phyloP scores from a whole-genome alignment of 805 yeast species.

The Candida wancherniae region DNA sequence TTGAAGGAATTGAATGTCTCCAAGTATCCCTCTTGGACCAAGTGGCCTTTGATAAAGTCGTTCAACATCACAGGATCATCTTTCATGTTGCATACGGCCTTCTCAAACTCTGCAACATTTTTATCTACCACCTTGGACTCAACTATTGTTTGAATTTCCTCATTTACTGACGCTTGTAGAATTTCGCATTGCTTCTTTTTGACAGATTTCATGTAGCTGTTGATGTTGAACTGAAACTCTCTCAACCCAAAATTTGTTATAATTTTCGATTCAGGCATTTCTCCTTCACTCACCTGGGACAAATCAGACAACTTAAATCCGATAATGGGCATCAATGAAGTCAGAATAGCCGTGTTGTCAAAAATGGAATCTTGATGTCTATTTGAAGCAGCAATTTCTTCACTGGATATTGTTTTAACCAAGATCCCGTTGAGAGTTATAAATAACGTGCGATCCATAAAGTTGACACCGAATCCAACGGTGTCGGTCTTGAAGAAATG shows the following conservation, averaged over 20 bases:
- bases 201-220: conserved; percentile 44
- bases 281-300: conserved; percentile 1
- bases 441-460: conserved; percentile 56
- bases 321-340: conserved; percentile 15
- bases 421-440: conserved; percentile 76
- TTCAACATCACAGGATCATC: conserved; percentile 27
- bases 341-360: conserved; percentile 15
- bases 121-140: background rate
- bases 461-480: conserved; percentile 83
- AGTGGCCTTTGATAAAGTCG: conserved; percentile 33
- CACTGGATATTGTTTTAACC: conserved; percentile 13
- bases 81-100: conserved; percentile 20
- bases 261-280: conserved; percentile 22
- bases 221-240: conserved; percentile 59
- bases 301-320: conserved; percentile 14
- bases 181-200: conserved; percentile 22
- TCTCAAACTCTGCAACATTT: conserved; percentile 13
- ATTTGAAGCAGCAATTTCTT: conserved; percentile 11
- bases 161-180: conserved; percentile 5
- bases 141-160: conserved; percentile 3
- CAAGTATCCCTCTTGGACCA: conserved; percentile 36
- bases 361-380: conserved; percentile 41
- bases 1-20: conserved; percentile 32
- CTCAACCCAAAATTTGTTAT: conserved; percentile 52
- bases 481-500: conserved; percentile 49